These are phyloP conservation scores for Sporothrix euskadiensis DNA, from an alignment of 2,329 filamentous ascomycete species.

Conservation along the genomic window DNA sequence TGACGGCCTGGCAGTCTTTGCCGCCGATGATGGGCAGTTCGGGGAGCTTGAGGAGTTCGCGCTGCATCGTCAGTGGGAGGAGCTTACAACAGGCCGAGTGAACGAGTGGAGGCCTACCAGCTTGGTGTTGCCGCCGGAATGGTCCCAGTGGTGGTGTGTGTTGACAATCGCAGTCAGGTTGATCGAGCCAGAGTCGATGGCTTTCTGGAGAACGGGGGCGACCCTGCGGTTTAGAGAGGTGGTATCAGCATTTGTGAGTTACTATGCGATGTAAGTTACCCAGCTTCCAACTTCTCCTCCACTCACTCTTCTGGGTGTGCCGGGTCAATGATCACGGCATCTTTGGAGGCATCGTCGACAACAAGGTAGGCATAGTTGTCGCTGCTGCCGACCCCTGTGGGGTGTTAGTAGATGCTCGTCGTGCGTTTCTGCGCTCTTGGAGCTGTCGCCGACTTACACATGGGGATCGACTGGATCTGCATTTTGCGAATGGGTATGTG, in stretches of 20 bases:
- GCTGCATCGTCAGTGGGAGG: conserved; percentile 32
- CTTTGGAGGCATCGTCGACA: conserved; percentile 73
- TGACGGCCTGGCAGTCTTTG: conserved; percentile 75
- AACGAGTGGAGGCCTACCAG: conserved; percentile 53
- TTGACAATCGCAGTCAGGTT: conserved; percentile 90
- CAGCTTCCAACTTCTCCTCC: too few species aligned
- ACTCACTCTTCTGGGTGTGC: conserved; percentile 74
- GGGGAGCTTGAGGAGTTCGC: conserved; percentile 53
- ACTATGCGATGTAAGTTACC: too few species aligned
- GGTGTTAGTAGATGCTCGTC: not conserved
- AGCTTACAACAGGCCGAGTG: not conserved
- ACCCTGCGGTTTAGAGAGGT: conserved; percentile 48
- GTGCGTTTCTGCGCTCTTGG: too few species aligned
- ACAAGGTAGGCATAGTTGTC: conserved; percentile 88
- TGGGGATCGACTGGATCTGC: conserved; percentile 86
- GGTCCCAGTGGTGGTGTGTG: conserved; percentile 95
- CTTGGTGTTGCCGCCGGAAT: conserved; percentile 86
- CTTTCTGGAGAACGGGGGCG: conserved; percentile 67
- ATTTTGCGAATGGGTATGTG: conserved; percentile 54
- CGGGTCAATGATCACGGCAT: conserved; percentile 77
- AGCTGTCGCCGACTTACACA: conserved; percentile 63
- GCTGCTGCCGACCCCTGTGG: conserved; percentile 70
- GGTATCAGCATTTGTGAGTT: not conserved
- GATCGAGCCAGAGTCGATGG: conserved; percentile 69
- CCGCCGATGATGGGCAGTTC: conserved; percentile 81